These are phyloP conservation scores for Coemansia sp. DNA, from an alignment of 192 early-diverging fungal genomes.

Conservation along the genomic window DNA sequence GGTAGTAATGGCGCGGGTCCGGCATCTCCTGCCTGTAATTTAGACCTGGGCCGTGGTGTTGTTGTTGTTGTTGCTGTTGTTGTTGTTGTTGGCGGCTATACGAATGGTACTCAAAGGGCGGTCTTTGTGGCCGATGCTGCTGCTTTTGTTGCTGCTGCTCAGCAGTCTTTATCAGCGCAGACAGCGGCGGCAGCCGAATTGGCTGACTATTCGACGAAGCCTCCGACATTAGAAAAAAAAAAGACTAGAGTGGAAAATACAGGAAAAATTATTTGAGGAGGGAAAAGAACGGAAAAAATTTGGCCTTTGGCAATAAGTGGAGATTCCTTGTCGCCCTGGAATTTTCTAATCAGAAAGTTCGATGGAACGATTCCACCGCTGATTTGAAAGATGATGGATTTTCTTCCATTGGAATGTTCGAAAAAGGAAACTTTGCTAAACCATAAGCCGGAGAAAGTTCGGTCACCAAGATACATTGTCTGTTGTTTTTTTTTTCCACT, in stretches of 20 bases:
- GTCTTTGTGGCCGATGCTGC: not conserved
- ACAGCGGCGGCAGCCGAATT: slow-evolving; percentile 40
- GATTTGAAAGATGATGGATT: not conserved
- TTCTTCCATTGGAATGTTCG: not conserved
- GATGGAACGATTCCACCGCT: not conserved
- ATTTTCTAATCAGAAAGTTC: not conserved
- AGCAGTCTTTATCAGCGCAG: slow-evolving; percentile 34
- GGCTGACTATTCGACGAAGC: not conserved
- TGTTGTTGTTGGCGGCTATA: not conserved
- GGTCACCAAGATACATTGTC: no score
- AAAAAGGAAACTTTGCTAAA: not conserved
- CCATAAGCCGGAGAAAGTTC: no score
- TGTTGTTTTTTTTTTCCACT: no score
- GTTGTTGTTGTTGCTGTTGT: not conserved
- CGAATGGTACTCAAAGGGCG: not conserved
- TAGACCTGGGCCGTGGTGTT: not conserved
- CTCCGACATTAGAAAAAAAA: not conserved
- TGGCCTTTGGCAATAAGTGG: not conserved
- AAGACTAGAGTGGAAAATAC: not conserved
- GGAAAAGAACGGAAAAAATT: slow-evolving; percentile 1
- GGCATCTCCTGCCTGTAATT: not conserved
- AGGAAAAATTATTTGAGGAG: slow-evolving; percentile 3
- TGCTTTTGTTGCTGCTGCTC: slow-evolving; percentile 3
- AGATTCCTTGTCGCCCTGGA: slow-evolving; percentile 4
- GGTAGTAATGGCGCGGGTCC: not conserved